Evolutionary conservation across 2,329 filamentous ascomycete genomes (phyloP).

Genomic region (Diaporthe velutina): DNA sequence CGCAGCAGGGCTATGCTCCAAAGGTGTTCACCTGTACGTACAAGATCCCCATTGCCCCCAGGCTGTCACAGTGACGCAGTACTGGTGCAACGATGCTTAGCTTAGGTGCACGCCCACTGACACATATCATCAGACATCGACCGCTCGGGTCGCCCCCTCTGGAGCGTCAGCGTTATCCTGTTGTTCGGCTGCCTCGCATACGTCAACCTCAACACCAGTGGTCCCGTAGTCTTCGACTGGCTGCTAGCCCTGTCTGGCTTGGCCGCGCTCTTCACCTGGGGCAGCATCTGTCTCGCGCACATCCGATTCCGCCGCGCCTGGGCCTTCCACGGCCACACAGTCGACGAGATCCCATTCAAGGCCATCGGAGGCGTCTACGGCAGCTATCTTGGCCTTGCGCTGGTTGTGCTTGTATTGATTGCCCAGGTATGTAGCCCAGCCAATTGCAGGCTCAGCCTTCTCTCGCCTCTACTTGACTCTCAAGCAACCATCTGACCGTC

Average conservation of each 20-base stretch:
- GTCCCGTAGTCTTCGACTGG: conserved; percentile 72
- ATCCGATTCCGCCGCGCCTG: conserved; percentile 78
- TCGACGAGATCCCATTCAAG: conserved; percentile 77
- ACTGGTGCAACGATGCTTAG: not conserved
- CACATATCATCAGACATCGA: conserved; percentile 60
- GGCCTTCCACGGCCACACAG: conserved; percentile 70
- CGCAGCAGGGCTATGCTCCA: conserved; percentile 71
- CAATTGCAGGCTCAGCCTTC: not conserved
- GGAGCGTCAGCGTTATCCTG: conserved; percentile 61
- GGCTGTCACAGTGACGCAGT: not conserved
- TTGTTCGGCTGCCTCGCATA: conserved; percentile 65
- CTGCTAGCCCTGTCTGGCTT: conserved; percentile 75
- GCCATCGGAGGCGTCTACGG: conserved; percentile 72
- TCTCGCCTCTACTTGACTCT: not conserved
- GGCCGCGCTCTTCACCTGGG: conserved; percentile 77
- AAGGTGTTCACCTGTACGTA: conserved; percentile 57
- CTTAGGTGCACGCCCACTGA: not conserved
- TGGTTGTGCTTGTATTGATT: conserved; percentile 68
- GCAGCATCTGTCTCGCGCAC: conserved; percentile 75
- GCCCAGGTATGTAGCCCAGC: conserved; percentile 56
- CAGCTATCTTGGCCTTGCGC: conserved; percentile 72
- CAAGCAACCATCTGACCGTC: not conserved
- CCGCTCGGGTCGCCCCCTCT: conserved; percentile 67
- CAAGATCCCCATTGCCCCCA: conserved; percentile 32
- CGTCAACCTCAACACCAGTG: conserved; percentile 57